Conservation (phyloP, 345 rosid species). For the Stellera chamaejasme region DNA sequence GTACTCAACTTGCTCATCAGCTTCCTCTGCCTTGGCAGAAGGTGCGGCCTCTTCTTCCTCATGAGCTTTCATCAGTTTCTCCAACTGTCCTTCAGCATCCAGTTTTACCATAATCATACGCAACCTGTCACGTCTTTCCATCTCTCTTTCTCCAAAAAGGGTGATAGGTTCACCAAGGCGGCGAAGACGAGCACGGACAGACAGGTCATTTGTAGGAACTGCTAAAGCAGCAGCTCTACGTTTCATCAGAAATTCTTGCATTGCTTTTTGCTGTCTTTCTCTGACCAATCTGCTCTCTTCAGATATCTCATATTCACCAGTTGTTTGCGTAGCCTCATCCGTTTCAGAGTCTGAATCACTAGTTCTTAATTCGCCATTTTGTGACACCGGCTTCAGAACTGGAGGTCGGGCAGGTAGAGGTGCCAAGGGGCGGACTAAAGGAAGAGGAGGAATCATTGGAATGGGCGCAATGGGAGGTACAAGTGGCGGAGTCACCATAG, state of each 20-base stretch:
- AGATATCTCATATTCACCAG: slow-evolving; percentile 41
- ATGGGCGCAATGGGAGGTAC: slow-evolving; percentile 50
- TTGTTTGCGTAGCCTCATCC: slow-evolving; percentile 28
- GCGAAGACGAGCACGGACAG: slow-evolving; percentile 86
- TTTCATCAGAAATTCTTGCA: slow-evolving; percentile 73
- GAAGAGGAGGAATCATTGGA: slow-evolving; percentile 37
- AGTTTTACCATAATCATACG: slow-evolving; percentile 81
- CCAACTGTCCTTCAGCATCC: slow-evolving; percentile 76
- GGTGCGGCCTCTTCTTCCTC: slow-evolving; percentile 76
- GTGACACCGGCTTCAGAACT: slow-evolving; percentile 39
- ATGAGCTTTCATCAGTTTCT: slow-evolving; percentile 73
- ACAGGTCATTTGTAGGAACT: slow-evolving; percentile 92
- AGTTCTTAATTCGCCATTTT: slow-evolving; percentile 44
- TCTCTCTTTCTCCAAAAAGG: slow-evolving; percentile 88
- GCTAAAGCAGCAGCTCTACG: slow-evolving; percentile 90
- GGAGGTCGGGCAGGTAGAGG: slow-evolving; percentile 46
- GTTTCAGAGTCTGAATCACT: slow-evolving; percentile 54
- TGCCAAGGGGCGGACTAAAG: slow-evolving; percentile 42
- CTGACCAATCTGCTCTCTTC: slow-evolving; percentile 62
- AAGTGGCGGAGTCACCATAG: slow-evolving; percentile 20
- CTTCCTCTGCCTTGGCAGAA: slow-evolving; percentile 37
- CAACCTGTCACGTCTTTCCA: slow-evolving; percentile 94
- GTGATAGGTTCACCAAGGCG: slow-evolving; percentile 90
- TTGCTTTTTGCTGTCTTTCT: slow-evolving; percentile 86
- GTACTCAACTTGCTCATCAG: slow-evolving; percentile 63